A percentile compares a stretch with the other conserved stretches of the same genome.
Evolutionary conservation across 2,329 filamentous ascomycete genomes (phyloP).

Genomic region (Aspergillus glaucus): DNA sequence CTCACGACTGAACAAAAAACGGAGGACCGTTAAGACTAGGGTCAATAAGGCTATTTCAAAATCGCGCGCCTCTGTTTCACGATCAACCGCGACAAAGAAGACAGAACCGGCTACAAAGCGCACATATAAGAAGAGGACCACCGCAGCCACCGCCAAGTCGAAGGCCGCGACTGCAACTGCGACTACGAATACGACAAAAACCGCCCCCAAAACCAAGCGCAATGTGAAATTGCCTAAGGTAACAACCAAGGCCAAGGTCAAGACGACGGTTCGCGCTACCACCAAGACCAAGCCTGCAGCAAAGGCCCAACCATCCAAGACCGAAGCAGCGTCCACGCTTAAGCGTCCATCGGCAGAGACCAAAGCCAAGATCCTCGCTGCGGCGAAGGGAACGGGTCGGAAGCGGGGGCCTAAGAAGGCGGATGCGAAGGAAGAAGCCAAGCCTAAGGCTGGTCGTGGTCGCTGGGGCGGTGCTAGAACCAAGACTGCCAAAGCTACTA

Average conservation of each 20-base stretch:
- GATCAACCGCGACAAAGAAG: slow-evolving; percentile 9
- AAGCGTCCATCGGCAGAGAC: slow-evolving; percentile 24
- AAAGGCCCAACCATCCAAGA: slow-evolving; percentile 9
- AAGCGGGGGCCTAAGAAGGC: slow-evolving; percentile 10
- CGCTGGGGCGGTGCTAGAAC: neutral
- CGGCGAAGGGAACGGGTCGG: slow-evolving; percentile 15
- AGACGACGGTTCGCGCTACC: slow-evolving; percentile 15
- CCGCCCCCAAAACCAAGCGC: slow-evolving; percentile 11
- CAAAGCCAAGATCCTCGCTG: slow-evolving; percentile 23
- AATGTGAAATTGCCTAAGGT: slow-evolving; percentile 24
- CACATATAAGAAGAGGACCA: slow-evolving; percentile 9
- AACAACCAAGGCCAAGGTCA: slow-evolving; percentile 22
- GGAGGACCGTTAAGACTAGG: slow-evolving; percentile 28
- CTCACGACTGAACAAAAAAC: slow-evolving; percentile 26
- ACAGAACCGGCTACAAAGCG: slow-evolving; percentile 14
- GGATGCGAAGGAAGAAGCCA: neutral
- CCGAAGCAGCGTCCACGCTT: slow-evolving; percentile 17
- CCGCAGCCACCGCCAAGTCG: slow-evolving; percentile 12
- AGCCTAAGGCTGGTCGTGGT: neutral
- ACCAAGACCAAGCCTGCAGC: slow-evolving; percentile 5
- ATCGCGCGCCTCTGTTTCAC: slow-evolving; percentile 17
- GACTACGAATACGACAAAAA: slow-evolving; percentile 5
- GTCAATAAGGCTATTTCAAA: slow-evolving; percentile 26
- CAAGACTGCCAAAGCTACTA: neutral
- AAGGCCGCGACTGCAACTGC: neutral